Conservation (phyloP, 352 stramenopile species). For the Globisporangium yorkense region DNA sequence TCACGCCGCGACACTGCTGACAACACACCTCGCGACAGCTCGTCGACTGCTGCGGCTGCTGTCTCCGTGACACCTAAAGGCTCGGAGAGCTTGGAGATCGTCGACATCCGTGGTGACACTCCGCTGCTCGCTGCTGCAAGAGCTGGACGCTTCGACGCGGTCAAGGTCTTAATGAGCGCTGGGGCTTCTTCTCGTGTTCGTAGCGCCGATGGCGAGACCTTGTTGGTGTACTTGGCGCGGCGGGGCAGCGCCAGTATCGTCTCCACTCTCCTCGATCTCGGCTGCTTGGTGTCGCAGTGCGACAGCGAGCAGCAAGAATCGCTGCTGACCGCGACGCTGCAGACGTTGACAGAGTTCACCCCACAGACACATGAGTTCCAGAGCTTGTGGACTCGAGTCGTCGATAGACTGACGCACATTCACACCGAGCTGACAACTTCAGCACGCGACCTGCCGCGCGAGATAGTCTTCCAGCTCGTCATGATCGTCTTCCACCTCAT, state of each 20-base stretch:
- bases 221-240: neutral
- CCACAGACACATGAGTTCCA: neutral
- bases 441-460: neutral
- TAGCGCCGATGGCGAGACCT: neutral
- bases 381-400: neutral
- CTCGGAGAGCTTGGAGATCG: neutral
- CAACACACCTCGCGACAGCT: neutral
- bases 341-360: neutral
- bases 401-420: neutral
- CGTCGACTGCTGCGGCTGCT: neutral
- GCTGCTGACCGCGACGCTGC: neutral
- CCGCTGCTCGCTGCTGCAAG: neutral
- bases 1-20: neutral
- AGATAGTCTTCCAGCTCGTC: constrained; percentile 1
- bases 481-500: constrained; percentile 4
- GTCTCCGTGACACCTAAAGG: neutral
- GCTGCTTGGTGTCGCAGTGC: neutral
- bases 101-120: neutral
- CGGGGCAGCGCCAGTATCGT: neutral
- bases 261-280: neutral
- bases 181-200: neutral
- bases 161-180: neutral
- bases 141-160: neutral
- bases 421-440: neutral
- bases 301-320: neutral